Base-by-base conservation (phyloP, 495 filamentous ascomycete genomes). In the Penicillium desertorum region DNA sequence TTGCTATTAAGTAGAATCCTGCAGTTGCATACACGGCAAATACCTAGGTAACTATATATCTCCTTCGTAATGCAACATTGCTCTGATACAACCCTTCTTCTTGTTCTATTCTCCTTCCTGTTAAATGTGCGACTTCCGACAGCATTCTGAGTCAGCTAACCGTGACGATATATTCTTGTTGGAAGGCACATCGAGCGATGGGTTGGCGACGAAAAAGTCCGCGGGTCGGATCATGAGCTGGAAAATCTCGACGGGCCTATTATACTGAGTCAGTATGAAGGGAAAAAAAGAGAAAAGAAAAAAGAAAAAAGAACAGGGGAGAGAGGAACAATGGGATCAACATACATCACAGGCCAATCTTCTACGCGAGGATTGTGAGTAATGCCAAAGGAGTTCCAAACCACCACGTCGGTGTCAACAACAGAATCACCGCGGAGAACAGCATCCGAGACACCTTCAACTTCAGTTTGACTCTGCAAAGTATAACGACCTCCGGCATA, bases 401-500 rank as follows among this genome's bases (percentile, higher is more conserved):
- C 75, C 0, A 79, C 76, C 1, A 79, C 70, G 55, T 79, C 76
- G 0, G 73, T 74, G 44, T 79, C 76, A 1, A 78, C 74, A n/a
- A 85, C 74, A n/a, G 76, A 64, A 3, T 77, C 74, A 32, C 81
- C 81, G 0, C 72, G 70, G 42, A 83, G 81, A 42, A 77, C 72
- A 1, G 85, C 84, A 43, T 79, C 74, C 0, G 83, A 78, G 3
- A 81, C 78, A 4, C 88, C 89, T 14, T 84, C 87, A 11, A 86
- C 74, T 45, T 79, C 76, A 16, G 59, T 45, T 52, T 74, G 71
- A 25, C 86, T 89, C 74, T 96, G 92, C 60, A 96, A 89, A 1
- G 93, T 96, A 69, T 93, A 96, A 58, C 85, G 81, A 1, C 92
- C 92, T 19, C 87, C 92, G 0, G 93, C 86, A 64, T 86, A 96